Conservation (phyloP, 2,329 filamentous ascomycete genomes). For the Ophiostoma sp. region DNA sequence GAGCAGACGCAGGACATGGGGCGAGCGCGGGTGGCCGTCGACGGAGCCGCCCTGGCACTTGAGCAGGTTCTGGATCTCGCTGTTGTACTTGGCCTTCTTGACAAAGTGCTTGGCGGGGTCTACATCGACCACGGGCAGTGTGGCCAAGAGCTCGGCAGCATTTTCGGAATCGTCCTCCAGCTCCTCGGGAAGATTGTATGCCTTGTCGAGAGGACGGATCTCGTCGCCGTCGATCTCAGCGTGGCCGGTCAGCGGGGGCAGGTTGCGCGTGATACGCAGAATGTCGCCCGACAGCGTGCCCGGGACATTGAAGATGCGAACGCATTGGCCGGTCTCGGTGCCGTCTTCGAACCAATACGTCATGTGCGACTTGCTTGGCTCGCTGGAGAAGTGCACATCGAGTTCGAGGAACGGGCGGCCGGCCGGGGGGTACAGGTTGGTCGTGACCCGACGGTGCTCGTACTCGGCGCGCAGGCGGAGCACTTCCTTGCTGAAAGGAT, state of each 20-base stretch:
- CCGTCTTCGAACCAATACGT: conserved; percentile 8
- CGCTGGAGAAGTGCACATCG: background rate
- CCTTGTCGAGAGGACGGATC: conserved; percentile 11
- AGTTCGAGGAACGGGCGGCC: background rate
- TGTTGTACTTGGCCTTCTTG: conserved; percentile 30
- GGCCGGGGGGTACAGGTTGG: conserved; percentile 3
- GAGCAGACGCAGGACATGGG: conserved; percentile 29
- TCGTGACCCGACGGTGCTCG: background rate
- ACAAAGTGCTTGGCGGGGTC: conserved; percentile 29
- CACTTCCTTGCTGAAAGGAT: conserved; percentile 12
- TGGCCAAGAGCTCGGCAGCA: conserved; percentile 16
- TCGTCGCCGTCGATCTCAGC: conserved; percentile 19
- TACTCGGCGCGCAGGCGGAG: conserved; percentile 7
- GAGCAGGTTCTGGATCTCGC: conserved; percentile 30
- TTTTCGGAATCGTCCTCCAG: conserved; percentile 23
- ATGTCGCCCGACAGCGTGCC: conserved; percentile 18
- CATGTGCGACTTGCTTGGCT: background rate
- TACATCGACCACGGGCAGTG: conserved; percentile 27
- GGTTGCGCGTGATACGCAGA: conserved; percentile 12
- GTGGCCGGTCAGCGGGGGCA: conserved; percentile 9
- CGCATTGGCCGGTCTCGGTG: background rate
- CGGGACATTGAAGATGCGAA: conserved; percentile 15
- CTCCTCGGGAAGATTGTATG: conserved; percentile 19
- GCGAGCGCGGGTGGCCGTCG: conserved; percentile 25
- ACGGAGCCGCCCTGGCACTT: conserved; percentile 29